A percentile compares a stretch with the other conserved stretches of the same genome.
phyloP scores from a whole-genome alignment of 208 protist species.

The Acanthamoeba culbertsoni region DNA sequence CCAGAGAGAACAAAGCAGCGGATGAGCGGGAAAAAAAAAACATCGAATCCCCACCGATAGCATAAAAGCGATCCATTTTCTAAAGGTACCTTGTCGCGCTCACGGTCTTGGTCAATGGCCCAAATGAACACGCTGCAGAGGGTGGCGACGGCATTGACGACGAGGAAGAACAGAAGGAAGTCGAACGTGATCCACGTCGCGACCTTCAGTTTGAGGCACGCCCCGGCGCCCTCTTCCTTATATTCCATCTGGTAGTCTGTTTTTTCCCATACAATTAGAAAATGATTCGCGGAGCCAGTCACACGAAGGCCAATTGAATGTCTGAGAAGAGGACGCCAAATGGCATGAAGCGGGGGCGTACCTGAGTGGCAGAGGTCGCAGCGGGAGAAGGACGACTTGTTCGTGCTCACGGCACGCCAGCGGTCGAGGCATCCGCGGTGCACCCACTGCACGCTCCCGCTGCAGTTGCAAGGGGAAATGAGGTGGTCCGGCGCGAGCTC shows the following conservation, averaged over 20 bases:
- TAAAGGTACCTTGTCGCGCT: background rate
- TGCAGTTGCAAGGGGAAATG: background rate
- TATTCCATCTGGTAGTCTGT: slow-evolving; percentile 45
- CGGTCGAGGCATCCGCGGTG: slow-evolving; percentile 19
- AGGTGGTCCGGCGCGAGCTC: background rate
- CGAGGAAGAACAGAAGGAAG: background rate
- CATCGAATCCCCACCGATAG: background rate
- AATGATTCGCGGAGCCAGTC: background rate
- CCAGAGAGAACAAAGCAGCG: background rate
- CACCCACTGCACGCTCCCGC: slow-evolving; percentile 8
- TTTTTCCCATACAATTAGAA: background rate
- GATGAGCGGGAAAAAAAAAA: no score
- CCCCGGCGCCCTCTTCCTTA: background rate
- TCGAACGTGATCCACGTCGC: background rate
- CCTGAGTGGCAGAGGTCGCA: slow-evolving; percentile 39
- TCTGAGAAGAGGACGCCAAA: no score
- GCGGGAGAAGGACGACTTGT: background rate
- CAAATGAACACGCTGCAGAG: slow-evolving; percentile 26
- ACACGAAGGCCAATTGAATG: no score
- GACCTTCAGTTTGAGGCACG: background rate
- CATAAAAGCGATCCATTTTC: background rate
- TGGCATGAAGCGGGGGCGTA: background rate
- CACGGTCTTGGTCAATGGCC: background rate
- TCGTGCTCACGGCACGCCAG: slow-evolving; percentile 11
- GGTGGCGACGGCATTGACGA: background rate